Conservation (phyloP, 2,329 filamentous ascomycete genomes). For the Peltaster fructicola region DNA sequence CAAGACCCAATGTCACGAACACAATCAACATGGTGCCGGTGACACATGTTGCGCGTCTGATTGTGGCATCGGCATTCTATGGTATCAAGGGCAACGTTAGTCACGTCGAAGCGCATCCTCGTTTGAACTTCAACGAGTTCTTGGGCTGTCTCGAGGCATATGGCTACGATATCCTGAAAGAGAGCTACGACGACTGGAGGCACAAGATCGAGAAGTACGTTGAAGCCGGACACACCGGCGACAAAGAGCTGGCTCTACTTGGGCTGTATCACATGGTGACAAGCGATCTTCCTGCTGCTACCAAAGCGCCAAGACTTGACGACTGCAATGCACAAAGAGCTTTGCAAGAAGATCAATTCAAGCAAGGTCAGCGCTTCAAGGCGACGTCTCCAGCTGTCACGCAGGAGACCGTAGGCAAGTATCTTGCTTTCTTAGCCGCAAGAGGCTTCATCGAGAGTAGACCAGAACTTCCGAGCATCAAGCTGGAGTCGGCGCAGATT, state of each 20-base stretch:
- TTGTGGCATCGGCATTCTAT: slow-evolving; percentile 55
- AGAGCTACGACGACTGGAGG: slow-evolving; percentile 53
- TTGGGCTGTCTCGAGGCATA: slow-evolving; percentile 53
- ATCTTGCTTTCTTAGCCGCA: slow-evolving; percentile 44
- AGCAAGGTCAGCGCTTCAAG: slow-evolving; percentile 11
- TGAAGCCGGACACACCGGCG: slow-evolving; percentile 35
- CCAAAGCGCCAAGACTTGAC: slow-evolving; percentile 56
- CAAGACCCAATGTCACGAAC: slow-evolving; percentile 62
- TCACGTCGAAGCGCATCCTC: slow-evolving; percentile 65
- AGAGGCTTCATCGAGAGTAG: slow-evolving; percentile 40
- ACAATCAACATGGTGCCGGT: slow-evolving; percentile 83
- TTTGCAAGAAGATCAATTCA: slow-evolving; percentile 40
- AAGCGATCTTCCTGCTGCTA: slow-evolving; percentile 50
- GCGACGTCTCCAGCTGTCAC: slow-evolving; percentile 42
- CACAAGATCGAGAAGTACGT: slow-evolving; percentile 51
- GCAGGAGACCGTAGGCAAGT: slow-evolving; percentile 43
- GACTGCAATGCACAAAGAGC: slow-evolving; percentile 50
- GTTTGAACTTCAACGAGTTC: slow-evolving; percentile 62
- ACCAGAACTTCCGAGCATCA: slow-evolving; percentile 25
- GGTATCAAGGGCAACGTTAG: slow-evolving; percentile 35
- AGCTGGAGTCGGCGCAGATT: slow-evolving; percentile 29
- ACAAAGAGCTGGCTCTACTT: slow-evolving; percentile 54
- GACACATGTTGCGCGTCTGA: slow-evolving; percentile 62
- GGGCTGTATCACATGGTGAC: slow-evolving; percentile 60
- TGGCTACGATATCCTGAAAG: slow-evolving; percentile 51